phyloP scores from a whole-genome alignment of 1,139 yeast species.

The Spathaspora jeffriesii region DNA sequence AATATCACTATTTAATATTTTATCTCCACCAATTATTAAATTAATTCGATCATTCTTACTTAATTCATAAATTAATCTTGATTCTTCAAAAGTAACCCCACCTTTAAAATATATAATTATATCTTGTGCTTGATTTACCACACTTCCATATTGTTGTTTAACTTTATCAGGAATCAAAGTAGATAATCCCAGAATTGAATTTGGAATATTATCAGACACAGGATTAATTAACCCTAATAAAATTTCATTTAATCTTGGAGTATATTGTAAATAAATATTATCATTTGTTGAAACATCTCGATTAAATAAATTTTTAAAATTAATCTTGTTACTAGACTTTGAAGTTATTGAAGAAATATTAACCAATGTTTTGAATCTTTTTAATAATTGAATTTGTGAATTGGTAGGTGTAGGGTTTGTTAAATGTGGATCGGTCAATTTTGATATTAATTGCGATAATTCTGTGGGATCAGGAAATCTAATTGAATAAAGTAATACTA shows the following conservation, averaged over 20 bases:
- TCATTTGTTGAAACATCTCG: conserved; percentile 32
- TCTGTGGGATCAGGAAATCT: conserved; percentile 47
- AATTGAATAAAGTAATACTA: conserved; percentile 72
- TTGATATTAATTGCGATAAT: conserved; percentile 22
- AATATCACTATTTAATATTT: conserved; percentile 56
- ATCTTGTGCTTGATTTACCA: conserved; percentile 49
- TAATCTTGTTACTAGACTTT: conserved; percentile 14
- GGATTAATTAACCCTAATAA: conserved; percentile 24
- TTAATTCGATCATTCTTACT: conserved; percentile 47
- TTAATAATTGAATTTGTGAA: conserved; percentile 33
- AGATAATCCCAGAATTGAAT: conserved; percentile 20
- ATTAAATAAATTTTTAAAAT: conserved; percentile 26
- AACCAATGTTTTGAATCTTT: conserved; percentile 29
- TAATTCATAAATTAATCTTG: conserved; percentile 75
- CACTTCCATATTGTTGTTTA: conserved; percentile 31
- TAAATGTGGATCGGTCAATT: conserved; percentile 28
- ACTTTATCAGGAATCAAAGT: conserved; percentile 44
- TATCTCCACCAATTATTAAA: conserved; percentile 76
- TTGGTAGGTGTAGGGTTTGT: conserved; percentile 32
- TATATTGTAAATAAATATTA: conserved; percentile 64
- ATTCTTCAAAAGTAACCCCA: conserved; percentile 92
- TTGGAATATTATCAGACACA: conserved; percentile 10
- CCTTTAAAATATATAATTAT: conserved; percentile 83
- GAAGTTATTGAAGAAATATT: conserved; percentile 9
- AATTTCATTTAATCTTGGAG: conserved; percentile 66